Percentiles rank a stretch among this genome's conserved stretches.
Evolutionary conservation across 2,329 filamentous ascomycete species (phyloP).

Genomic region (Aspergillus fumigatus): DNA sequence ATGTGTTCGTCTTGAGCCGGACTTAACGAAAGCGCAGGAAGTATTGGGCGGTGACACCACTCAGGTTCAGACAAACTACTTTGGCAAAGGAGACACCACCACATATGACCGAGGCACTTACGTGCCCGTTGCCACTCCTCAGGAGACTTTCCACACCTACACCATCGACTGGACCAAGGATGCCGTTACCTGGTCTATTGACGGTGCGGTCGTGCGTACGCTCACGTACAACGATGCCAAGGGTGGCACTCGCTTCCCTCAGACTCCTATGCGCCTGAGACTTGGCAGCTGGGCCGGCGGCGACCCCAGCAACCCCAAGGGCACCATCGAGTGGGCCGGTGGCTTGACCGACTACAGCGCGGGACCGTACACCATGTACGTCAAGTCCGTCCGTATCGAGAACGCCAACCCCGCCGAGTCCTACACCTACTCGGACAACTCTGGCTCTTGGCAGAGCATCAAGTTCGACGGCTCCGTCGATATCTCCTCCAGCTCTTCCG

Average conservation of each 20-base stretch:
- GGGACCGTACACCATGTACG: conserved; percentile 69
- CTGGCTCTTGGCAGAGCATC: conserved; percentile 62
- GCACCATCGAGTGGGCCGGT: conserved; percentile 65
- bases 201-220: conserved; percentile 58
- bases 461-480: conserved; percentile 30
- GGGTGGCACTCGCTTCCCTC: conserved; percentile 59
- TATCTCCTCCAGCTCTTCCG: conserved; percentile 4
- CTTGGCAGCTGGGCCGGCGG: conserved; percentile 68
- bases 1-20: neutral
- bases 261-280: conserved; percentile 69
- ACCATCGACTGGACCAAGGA: conserved; percentile 62
- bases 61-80: conserved; percentile 79
- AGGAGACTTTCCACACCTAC: conserved; percentile 43
- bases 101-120: conserved; percentile 82
- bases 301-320: conserved; percentile 34
- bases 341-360: conserved; percentile 62
- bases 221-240: conserved; percentile 57
- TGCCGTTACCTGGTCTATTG: conserved; percentile 60
- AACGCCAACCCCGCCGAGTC: conserved; percentile 58
- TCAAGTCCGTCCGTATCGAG: conserved; percentile 56
- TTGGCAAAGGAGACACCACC: conserved; percentile 78
- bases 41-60: conserved; percentile 32
- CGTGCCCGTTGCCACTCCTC: conserved; percentile 60
- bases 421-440: conserved; percentile 61
- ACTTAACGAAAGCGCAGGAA: conserved; percentile 23